Base-by-base conservation (phyloP, 2,329 filamentous ascomycete species). In the Pseudopyricularia javanii region DNA sequence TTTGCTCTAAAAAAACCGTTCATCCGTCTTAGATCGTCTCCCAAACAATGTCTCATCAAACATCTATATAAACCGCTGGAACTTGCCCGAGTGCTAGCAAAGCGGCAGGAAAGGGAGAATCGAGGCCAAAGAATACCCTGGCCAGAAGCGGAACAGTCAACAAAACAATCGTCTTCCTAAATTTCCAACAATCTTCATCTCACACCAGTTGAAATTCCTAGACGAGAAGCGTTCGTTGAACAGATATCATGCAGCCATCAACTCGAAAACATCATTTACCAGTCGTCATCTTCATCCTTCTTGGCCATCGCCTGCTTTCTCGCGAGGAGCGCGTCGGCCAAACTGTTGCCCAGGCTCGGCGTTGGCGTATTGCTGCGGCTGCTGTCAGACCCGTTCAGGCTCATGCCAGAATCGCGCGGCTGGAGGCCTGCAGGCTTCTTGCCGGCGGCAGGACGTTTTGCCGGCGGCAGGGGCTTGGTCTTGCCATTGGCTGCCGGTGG, bases 321-420 rank as follows among this genome's bases (percentile, higher is more conserved):
- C 45, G 85, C 85, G 60, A 86, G 72, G 60, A 93, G 70, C n/a
- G 86, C 86, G 64, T 91, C 86, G 2, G 88, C 88, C 59, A 93
- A 69, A 47, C 86, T 87, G 49, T 85, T 85, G 3, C 80, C 83
- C 56, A 89, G 65, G 64, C 83, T 87, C 14, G 83, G 79, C 35
- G 79, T 89, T 3, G 86, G 85, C 4, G 85, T 89, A 57, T 74
- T 83, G 59, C 83, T 85, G 37, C 85, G 79, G 61, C 85, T 88
- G 51, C 78, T 76, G 50, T 73, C 79, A 52, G 64, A 77, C 58
- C 70, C 80, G 57, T 80, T 79, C 53, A 83, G 66, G 58, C 80
- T 82, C 73, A 83, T 79, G 51, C 76, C 79, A 22, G 79, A 83
- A 64, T 96, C 91, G 51, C 91, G 80, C 33, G 86, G 80, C 53